A percentile compares a stretch with the other conserved stretches of the same genome.
phyloP scores from a whole-genome alignment of 805 yeast species.

The Yarrowia deformans region DNA sequence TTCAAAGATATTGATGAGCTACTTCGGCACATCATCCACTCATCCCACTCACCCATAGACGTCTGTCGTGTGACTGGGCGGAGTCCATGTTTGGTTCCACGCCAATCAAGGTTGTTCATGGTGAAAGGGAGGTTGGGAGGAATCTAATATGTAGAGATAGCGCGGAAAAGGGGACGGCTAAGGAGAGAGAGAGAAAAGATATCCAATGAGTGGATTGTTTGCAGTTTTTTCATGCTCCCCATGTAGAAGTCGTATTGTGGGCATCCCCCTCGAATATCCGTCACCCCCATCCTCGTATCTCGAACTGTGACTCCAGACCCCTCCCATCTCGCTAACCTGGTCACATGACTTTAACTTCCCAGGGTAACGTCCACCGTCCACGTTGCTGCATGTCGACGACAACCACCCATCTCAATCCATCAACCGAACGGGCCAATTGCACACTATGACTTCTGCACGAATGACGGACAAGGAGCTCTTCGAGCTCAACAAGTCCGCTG shows the following conservation, averaged over 20 bases:
- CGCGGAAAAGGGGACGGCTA: neutral
- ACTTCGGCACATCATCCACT: too few species aligned
- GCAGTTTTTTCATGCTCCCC: too few species aligned
- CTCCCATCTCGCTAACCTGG: neutral
- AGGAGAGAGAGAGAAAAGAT: neutral
- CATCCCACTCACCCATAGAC: neutral
- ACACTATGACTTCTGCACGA: constrained; percentile 37
- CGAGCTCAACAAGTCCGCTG: constrained; percentile 91
- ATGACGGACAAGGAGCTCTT: constrained; percentile 39
- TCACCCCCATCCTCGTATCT: neutral
- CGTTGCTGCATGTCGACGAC: constrained; percentile 39
- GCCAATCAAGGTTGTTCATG: constrained; percentile 5
- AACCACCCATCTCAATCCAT: constrained; percentile 25
- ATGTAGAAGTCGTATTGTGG: too few species aligned
- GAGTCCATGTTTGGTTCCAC: neutral
- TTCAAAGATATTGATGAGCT: too few species aligned
- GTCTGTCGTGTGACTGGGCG: neutral
- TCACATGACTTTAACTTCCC: constrained; percentile 35
- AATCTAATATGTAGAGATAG: neutral
- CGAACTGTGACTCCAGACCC: too few species aligned
- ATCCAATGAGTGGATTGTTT: too few species aligned
- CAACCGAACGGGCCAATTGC: constrained; percentile 23
- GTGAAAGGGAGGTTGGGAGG: constrained; percentile 9
- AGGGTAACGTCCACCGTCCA: constrained; percentile 34
- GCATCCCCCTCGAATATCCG: too few species aligned